Percentiles rank a stretch among this genome's conserved stretches.
phyloP scores from a whole-genome alignment of 805 yeast species.

The Scheffersomyces amazonensis region DNA sequence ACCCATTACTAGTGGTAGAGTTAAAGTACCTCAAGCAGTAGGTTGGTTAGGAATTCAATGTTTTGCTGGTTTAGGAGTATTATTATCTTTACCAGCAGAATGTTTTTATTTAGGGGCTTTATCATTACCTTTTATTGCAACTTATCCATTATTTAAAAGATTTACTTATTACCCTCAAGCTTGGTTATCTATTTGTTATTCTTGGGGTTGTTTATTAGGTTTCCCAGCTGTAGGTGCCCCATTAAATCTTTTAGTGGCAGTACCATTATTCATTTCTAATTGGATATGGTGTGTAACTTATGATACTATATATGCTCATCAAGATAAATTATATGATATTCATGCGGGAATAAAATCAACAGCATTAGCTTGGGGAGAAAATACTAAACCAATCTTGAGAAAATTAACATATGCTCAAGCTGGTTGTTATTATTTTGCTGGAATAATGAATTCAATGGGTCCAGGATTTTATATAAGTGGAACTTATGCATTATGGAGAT shows the following conservation, averaged over 20 bases:
- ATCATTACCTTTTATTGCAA: conserved; percentile 73
- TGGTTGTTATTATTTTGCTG: conserved; percentile 61
- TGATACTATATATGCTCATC: conserved; percentile 97
- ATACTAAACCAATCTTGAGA: conserved; percentile 66
- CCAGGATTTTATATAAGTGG: conserved; percentile 76
- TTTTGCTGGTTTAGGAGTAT: conserved; percentile 65
- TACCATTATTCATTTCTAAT: conserved; percentile 72
- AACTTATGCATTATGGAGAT: conserved; percentile 64
- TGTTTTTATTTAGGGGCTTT: conserved; percentile 83
- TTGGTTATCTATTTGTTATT: conserved; percentile 74
- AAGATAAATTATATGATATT: conserved; percentile 85
- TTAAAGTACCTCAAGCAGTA: conserved; percentile 66
- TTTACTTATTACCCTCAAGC: conserved; percentile 95
- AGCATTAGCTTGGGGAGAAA: conserved; percentile 90
- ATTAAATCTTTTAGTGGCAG: conserved; percentile 71
- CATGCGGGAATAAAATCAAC: conserved; percentile 93
- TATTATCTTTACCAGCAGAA: conserved; percentile 70
- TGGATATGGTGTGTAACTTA: conserved; percentile 93
- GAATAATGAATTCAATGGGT: conserved; percentile 75
- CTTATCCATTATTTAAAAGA: conserved; percentile 91
- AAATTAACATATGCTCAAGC: conserved; percentile 69
- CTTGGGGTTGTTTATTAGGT: conserved; percentile 93
- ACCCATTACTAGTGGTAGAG: conserved; percentile 90
- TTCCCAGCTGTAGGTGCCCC: conserved; percentile 92
- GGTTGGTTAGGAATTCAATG: conserved; percentile 73